These are phyloP conservation scores for Erigeron philadelphicus DNA, from an alignment of 140 eudicot genomes.

Conservation along the genomic window DNA sequence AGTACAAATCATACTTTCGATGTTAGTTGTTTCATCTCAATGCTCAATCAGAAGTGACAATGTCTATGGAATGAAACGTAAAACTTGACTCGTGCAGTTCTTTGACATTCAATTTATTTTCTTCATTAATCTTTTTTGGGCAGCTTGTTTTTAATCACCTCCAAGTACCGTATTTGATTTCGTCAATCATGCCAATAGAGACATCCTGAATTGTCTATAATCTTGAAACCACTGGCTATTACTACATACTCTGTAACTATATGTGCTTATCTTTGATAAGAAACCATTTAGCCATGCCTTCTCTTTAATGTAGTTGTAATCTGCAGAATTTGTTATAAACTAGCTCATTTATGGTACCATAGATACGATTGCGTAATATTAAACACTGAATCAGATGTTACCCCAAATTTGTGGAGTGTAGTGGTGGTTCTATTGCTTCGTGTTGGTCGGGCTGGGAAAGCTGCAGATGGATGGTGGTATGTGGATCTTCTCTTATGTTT, in stretches of 20 bases:
- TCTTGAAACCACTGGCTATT: conserved; percentile 31
- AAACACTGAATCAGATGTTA: conserved; percentile 28
- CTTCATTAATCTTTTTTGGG: conserved; percentile 20
- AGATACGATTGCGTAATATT: background rate
- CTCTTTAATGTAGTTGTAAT: conserved; percentile 45
- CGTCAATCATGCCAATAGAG: conserved; percentile 19
- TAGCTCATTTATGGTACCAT: conserved; percentile 15
- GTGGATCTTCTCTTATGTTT: conserved; percentile 56
- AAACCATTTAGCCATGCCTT: conserved; percentile 19
- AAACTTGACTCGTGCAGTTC: conserved; percentile 26
- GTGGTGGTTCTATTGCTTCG: conserved; percentile 45
- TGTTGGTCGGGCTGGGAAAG: conserved; percentile 74
- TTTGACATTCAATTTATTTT: conserved; percentile 31
- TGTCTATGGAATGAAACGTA: conserved; percentile 20
- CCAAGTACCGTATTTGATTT: conserved; percentile 26
- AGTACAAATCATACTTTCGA: conserved; percentile 20
- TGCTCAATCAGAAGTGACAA: conserved; percentile 23
- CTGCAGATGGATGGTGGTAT: conserved; percentile 61
- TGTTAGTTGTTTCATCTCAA: conserved; percentile 20
- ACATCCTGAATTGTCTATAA: conserved; percentile 23
- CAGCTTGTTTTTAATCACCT: conserved; percentile 25
- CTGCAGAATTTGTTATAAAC: conserved; percentile 32
- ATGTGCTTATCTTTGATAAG: conserved; percentile 20
- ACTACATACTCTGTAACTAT: conserved; percentile 24
- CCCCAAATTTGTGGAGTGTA: conserved; percentile 47